Evolutionary conservation across 306 rosid species (phyloP).

Genomic region (Astragalus membranaceus): DNA sequence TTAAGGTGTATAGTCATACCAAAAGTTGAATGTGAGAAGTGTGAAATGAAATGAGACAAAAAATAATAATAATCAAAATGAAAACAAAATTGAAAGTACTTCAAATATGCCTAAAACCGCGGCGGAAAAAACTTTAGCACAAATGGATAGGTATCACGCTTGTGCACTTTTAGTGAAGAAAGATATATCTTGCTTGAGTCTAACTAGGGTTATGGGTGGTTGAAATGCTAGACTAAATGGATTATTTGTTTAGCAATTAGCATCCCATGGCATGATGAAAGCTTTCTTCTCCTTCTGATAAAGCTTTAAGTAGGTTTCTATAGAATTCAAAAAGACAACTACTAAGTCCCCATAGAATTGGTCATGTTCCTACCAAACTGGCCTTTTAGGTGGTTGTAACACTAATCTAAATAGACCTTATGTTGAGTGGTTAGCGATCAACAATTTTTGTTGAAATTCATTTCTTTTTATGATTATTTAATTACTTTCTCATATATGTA

Average conservation of each 20-base stretch:
- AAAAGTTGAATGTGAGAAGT: slow-evolving; percentile 8
- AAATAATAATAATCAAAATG: too few species aligned
- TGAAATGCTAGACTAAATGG: neutral
- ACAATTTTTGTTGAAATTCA: too few species aligned
- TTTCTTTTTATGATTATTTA: too few species aligned
- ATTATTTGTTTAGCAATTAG: neutral
- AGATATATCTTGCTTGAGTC: neutral
- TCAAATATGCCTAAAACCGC: neutral
- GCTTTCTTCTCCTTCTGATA: neutral
- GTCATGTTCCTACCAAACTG: too few species aligned
- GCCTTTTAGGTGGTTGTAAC: too few species aligned
- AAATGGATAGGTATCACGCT: too few species aligned
- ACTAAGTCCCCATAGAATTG: neutral
- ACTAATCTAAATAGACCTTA: too few species aligned
- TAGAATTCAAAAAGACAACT: too few species aligned
- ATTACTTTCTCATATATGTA: too few species aligned
- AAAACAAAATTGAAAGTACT: neutral
- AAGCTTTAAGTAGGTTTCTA: too few species aligned
- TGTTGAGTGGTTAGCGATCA: too few species aligned
- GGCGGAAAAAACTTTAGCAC: neutral
- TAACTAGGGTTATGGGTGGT: neutral
- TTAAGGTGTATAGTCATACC: neutral
- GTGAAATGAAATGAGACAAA: neutral
- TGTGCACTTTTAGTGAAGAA: neutral
- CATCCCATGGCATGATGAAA: neutral